Conservation (phyloP, 257 asterid genomes). For the Jaltomata sinuosa region DNA sequence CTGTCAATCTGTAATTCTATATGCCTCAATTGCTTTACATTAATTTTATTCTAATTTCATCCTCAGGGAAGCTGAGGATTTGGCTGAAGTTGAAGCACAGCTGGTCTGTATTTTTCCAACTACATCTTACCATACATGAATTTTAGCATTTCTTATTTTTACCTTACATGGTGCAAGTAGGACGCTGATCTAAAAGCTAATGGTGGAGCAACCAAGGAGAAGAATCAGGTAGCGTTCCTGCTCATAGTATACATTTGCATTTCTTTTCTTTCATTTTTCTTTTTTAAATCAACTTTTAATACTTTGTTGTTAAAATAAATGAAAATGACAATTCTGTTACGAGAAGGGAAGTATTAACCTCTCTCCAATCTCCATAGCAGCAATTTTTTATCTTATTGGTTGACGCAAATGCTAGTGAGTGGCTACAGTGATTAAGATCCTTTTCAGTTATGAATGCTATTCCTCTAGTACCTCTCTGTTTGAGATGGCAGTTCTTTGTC, state of each 20-base stretch:
- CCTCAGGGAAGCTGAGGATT: constrained; percentile 72
- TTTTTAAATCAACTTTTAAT: neutral
- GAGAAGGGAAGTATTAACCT: neutral
- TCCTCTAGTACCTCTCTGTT: neutral
- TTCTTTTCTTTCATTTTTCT: neutral
- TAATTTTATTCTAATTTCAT: constrained; percentile 7
- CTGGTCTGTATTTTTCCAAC: constrained; percentile 45
- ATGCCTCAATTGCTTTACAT: neutral
- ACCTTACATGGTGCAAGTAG: constrained; percentile 30
- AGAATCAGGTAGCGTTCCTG: constrained; percentile 27
- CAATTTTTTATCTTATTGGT: neutral
- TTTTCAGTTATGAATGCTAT: neutral
- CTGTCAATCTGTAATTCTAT: neutral
- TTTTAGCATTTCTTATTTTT: constrained; percentile 12
- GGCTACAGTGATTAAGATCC: neutral
- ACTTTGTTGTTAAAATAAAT: neutral
- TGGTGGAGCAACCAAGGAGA: constrained; percentile 43
- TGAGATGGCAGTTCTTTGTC: neutral
- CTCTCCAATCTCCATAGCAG: neutral
- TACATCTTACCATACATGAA: neutral
- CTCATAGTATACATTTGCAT: neutral
- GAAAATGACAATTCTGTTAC: neutral
- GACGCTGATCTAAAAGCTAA: constrained; percentile 62
- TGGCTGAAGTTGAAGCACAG: constrained; percentile 86
- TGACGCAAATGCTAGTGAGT: neutral